Evolutionary conservation across 1,284 basidiomycete species (phyloP), one percentile per base, ranked within the genome.

Genomic region (Microbotryum intermedium): DNA sequence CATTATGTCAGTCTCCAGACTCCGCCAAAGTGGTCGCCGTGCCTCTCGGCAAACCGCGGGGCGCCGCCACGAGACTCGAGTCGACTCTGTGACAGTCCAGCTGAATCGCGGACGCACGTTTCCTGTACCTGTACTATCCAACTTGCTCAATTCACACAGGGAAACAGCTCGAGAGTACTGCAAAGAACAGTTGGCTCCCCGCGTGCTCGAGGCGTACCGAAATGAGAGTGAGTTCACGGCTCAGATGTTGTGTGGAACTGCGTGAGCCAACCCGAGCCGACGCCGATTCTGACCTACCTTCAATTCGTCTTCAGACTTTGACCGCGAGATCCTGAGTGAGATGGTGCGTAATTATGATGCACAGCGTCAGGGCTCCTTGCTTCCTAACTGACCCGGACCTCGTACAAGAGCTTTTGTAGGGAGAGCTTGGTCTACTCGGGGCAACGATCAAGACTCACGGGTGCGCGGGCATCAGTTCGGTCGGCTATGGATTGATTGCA

Each of bases 391-490:
- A 59, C 57, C 21, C 52, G 25, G 42, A 13, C 2, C 6, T 11
- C 21, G 43, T n/a, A n/a, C n/a, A n/a, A n/a, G n/a, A n/a, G 21
- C 53, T 44, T 25, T 6, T 53, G 47, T 46, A 66, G 65, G 93
- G 93, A n/a, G 81, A 85, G 64, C 79, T 97, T 4, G 94, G 94
- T 4, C 77, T 97, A 20, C 79, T 97, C 2, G 93, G 93, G 0
- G 84, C 92, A 2, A 97, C 92, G 0, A 97, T 97, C 68, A 74
- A 88, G 63, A 93, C 90, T 4, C 95, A 97, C 71, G 91, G 89
- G 30, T 98, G 93, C 73, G 93, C 93, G 0, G 93, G 94, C n/a
- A 87, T 85, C 26, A 88, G 85, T 55, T 67, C 66, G 11, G 72
- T 73, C 23, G 88, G 92, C 0, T 97, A 97, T 71, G 94, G 94